Percentiles rank a stretch among this genome's conserved stretches.
Evolutionary conservation across 2,329 filamentous ascomycete species (phyloP).

Genomic region (Harringtonia aguacate): DNA sequence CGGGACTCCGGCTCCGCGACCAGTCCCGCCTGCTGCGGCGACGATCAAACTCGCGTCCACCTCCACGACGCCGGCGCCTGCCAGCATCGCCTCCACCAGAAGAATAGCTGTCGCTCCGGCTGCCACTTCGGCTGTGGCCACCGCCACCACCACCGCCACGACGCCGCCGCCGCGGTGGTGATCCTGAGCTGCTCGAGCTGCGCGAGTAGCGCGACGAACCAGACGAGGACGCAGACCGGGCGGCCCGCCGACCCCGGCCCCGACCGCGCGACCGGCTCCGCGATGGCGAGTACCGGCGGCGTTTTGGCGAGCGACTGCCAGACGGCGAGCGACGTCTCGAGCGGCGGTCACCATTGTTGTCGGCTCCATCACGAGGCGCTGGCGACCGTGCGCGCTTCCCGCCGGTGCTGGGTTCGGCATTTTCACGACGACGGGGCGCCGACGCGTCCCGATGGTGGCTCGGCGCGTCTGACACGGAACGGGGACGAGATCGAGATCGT

Average conservation of each 20-base stretch:
- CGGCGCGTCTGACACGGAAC: background rate
- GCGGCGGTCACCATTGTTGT: background rate
- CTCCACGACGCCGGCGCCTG: background rate
- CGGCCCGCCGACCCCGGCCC: constrained; percentile 25
- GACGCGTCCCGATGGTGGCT: background rate
- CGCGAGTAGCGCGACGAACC: constrained; percentile 22
- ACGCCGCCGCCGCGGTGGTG: constrained; percentile 10
- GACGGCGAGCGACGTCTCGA: constrained; percentile 25
- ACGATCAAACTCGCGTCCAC: background rate
- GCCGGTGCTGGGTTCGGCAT: background rate
- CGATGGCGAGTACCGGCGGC: constrained; percentile 38
- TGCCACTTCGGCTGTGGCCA: constrained; percentile 9
- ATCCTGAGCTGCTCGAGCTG: constrained; percentile 13
- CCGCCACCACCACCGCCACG: constrained; percentile 16
- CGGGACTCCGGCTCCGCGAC: background rate
- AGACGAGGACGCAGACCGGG: constrained; percentile 26
- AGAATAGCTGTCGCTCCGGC: constrained; percentile 14
- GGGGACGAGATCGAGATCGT: background rate
- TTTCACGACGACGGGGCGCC: background rate
- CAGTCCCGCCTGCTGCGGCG: background rate
- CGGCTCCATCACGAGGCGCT: background rate
- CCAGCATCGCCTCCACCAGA: constrained; percentile 3
- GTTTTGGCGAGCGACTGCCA: constrained; percentile 32
- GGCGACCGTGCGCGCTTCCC: background rate
- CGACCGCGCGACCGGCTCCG: constrained; percentile 33